A percentile compares a stretch with the other conserved stretches of the same genome.
These are phyloP conservation scores for Emergomyces pasteurianus DNA, from an alignment of 2,329 filamentous ascomycete species.

Conservation along the genomic window DNA sequence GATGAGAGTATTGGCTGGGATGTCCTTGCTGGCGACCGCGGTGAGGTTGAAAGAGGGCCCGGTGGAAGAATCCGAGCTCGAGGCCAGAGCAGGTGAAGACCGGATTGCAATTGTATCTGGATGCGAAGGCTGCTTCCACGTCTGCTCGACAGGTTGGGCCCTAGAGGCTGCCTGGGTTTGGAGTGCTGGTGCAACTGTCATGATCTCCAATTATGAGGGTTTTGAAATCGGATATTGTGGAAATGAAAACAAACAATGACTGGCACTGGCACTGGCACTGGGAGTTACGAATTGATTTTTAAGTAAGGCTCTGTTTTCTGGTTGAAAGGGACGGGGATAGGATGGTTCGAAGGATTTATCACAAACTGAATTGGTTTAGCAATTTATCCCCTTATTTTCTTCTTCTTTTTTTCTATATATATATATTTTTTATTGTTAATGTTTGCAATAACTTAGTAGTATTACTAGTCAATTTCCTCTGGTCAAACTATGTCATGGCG, in stretches of 20 bases:
- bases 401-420: no score
- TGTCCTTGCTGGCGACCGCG: conserved; percentile 43
- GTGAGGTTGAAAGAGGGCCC: conserved; percentile 46
- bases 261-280: no score
- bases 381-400: neutral
- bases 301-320: neutral
- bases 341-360: neutral
- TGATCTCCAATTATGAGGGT: neutral
- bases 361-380: neutral
- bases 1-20: conserved; percentile 53
- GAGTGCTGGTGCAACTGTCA: conserved; percentile 6
- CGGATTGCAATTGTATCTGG: conserved; percentile 8
- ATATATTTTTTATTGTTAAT: no score
- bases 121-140: conserved; percentile 11
- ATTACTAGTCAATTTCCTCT: neutral
- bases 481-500: neutral
- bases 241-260: neutral
- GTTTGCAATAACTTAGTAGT: no score
- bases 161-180: neutral
- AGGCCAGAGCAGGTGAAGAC: conserved; percentile 9
- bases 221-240: neutral
- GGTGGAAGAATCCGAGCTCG: conserved; percentile 18
- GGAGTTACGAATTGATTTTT: neutral
- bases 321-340: neutral
- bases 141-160: conserved; percentile 4